These are phyloP conservation scores for Aspergillus tanneri DNA, from an alignment of 2,329 filamentous ascomycete species.

Conservation along the genomic window DNA sequence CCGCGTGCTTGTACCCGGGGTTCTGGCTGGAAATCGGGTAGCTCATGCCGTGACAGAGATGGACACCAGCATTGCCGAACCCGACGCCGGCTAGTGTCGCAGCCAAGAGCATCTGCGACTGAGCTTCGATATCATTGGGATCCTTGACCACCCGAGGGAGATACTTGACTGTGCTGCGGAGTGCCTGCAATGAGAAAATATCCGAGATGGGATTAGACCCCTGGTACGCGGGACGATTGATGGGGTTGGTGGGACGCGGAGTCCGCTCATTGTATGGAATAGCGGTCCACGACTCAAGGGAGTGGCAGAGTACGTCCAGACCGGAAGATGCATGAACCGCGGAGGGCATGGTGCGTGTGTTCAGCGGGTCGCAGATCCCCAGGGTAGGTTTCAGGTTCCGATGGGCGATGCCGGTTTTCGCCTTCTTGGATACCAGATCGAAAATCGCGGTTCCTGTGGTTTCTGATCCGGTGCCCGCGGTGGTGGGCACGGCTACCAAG, in stretches of 20 bases:
- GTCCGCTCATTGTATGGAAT: constrained; percentile 88
- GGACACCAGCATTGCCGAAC: constrained; percentile 96
- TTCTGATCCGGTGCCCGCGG: constrained; percentile 84
- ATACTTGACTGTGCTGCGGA: constrained; percentile 84
- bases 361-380: constrained; percentile 81
- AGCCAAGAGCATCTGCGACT: constrained; percentile 92
- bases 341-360: constrained; percentile 93
- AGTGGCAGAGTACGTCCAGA: constrained; percentile 92
- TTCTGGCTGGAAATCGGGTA: constrained; percentile 98
- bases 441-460: constrained; percentile 98
- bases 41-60: constrained; percentile 88
- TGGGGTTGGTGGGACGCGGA: constrained; percentile 82
- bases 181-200: constrained; percentile 87
- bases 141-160: constrained; percentile 83
- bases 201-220: constrained; percentile 97
- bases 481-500: constrained; percentile 80
- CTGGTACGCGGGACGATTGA: constrained; percentile 90
- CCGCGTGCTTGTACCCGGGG: constrained; percentile 79
- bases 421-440: constrained; percentile 82
- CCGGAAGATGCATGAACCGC: constrained; percentile 90
- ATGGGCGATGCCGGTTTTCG: constrained; percentile 95
- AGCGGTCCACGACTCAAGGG: constrained; percentile 94
- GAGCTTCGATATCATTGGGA: constrained; percentile 87
- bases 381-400: constrained; percentile 92
- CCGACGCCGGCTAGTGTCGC: constrained; percentile 92